Evolutionary conservation across 1,139 yeast species (phyloP).

Genomic region (Yamadazyma epiphylla): DNA sequence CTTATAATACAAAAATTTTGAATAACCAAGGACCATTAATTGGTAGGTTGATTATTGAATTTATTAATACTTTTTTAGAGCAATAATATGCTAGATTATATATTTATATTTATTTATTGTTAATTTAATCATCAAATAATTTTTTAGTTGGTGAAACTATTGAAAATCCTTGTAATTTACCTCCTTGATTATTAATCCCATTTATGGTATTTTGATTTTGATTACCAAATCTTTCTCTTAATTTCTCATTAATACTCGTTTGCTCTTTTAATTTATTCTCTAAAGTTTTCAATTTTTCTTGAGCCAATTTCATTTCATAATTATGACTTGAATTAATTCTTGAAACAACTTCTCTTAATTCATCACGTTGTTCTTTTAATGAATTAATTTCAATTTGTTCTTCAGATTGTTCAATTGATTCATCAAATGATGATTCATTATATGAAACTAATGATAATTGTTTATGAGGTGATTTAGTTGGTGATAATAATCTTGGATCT

Average conservation of each 20-base stretch:
- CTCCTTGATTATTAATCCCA: conserved; percentile 21
- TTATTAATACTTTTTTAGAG: conserved; percentile 13
- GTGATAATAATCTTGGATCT: not conserved
- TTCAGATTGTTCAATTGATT: conserved; percentile 18
- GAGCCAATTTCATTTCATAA: conserved; percentile 34
- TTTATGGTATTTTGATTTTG: conserved; percentile 5
- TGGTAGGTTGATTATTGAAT: conserved; percentile 29
- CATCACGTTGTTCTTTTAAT: conserved; percentile 53
- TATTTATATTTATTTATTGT: not conserved
- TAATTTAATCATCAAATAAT: conserved; percentile 21
- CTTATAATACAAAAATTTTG: conserved; percentile 25
- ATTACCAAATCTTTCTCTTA: conserved; percentile 21
- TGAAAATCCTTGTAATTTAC: conserved; percentile 40
- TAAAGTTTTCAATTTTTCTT: conserved; percentile 40
- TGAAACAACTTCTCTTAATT: conserved; percentile 51
- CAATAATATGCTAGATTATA: not conserved
- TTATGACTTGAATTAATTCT: conserved; percentile 33
- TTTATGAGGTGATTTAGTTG: conserved; percentile 6
- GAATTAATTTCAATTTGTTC: conserved; percentile 30
- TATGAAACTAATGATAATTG: conserved; percentile 17
- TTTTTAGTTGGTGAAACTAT: conserved; percentile 38
- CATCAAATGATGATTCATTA: conserved; percentile 10
- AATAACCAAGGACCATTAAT: conserved; percentile 34
- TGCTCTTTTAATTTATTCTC: conserved; percentile 38
- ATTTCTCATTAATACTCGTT: conserved; percentile 30